Conservation (phyloP, 768 basidiomycete genomes). For the Boletus edulis region DNA sequence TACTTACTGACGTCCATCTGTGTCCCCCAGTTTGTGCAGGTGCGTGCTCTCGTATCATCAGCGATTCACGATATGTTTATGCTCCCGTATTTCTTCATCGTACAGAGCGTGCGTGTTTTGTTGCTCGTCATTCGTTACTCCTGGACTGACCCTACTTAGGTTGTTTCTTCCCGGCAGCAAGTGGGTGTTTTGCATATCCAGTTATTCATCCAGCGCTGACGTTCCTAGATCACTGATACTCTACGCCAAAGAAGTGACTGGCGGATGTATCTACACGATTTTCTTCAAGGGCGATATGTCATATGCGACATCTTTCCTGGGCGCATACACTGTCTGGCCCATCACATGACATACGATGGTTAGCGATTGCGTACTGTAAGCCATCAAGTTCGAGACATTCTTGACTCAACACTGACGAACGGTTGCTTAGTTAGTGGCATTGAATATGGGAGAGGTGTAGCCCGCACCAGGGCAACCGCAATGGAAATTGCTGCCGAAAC, state of each 20-base stretch:
- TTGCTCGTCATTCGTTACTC: too few species aligned
- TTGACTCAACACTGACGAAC: neutral
- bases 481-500: constrained; percentile 31
- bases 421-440: constrained; percentile 19
- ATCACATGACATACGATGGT: constrained; percentile 24
- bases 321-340: constrained; percentile 17
- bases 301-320: constrained; percentile 25
- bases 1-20: neutral
- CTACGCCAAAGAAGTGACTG: constrained; percentile 23
- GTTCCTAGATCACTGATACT: neutral
- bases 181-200: neutral
- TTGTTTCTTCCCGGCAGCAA: too few species aligned
- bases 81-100: too few species aligned
- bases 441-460: constrained; percentile 26
- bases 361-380: constrained; percentile 26
- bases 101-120: too few species aligned
- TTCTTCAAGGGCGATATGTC: constrained; percentile 31
- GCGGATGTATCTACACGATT: constrained; percentile 32
- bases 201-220: too few species aligned
- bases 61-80: too few species aligned
- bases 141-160: neutral
- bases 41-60: neutral
- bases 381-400: neutral
- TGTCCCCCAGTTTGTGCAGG: neutral
- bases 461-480: constrained; percentile 25